Conservation (phyloP, 1,284 basidiomycete species). For the Papiliotrema laurentii region DNA sequence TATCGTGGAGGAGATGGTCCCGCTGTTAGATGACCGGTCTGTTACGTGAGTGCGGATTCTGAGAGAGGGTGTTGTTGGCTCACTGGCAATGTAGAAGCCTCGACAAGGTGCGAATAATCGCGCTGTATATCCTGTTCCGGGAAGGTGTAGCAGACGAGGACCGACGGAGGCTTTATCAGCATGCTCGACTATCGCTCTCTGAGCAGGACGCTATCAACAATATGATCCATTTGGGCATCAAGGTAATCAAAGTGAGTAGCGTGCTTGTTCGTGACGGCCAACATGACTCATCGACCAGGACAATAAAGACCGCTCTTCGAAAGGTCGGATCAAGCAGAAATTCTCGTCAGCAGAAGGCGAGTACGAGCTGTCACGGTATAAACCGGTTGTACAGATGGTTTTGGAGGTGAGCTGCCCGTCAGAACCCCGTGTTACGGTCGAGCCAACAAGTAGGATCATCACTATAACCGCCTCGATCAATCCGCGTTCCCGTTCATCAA, state of each 20-base stretch:
- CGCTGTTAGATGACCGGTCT: conserved; percentile 78
- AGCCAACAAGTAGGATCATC: conserved; percentile 63
- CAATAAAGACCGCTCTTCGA: conserved; percentile 67
- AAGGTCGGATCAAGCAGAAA: conserved; percentile 77
- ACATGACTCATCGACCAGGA: conserved; percentile 50
- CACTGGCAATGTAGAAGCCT: conserved; percentile 61
- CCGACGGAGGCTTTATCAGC: conserved; percentile 87
- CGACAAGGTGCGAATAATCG: conserved; percentile 95
- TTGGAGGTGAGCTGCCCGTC: conserved; percentile 59
- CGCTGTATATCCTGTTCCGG: conserved; percentile 89
- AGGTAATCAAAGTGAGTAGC: conserved; percentile 69
- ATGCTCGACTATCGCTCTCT: conserved; percentile 79
- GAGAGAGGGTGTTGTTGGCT: not conserved
- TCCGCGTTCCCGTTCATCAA: conserved; percentile 84
- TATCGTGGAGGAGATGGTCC: conserved; percentile 98
- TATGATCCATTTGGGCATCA: conserved; percentile 73
- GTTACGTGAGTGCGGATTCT: conserved; percentile 59
- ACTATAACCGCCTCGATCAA: conserved; percentile 70
- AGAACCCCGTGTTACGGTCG: conserved; percentile 5
- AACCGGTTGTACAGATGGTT: conserved; percentile 77
- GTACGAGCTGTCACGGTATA: conserved; percentile 92
- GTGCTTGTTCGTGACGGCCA: too few relatives aligned
- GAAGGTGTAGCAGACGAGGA: conserved; percentile 99
- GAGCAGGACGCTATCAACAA: conserved; percentile 96
- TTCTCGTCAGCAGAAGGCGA: conserved; percentile 66